Evolutionary conservation across 2,329 filamentous ascomycete species (phyloP).

Genomic region (Beauveria sp.): DNA sequence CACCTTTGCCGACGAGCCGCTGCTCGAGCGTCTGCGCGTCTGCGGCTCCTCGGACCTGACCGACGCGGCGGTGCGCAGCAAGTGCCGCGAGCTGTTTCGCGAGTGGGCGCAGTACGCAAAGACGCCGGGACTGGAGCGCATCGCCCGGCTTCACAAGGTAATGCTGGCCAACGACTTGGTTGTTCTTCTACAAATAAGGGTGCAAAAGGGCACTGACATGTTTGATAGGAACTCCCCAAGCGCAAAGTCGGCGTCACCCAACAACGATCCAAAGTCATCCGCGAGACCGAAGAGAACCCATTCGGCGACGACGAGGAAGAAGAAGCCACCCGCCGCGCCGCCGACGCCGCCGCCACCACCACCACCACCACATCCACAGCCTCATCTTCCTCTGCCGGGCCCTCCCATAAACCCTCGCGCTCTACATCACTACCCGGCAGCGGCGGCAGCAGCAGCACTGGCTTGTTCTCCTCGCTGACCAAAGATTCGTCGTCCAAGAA

Average conservation of each 20-base stretch:
- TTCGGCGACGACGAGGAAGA: constrained; percentile 61
- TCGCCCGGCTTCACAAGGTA: constrained; percentile 70
- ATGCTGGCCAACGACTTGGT: not conserved
- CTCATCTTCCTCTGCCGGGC: constrained; percentile 25
- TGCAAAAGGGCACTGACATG: not conserved
- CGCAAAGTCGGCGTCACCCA: constrained; percentile 67
- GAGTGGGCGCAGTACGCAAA: constrained; percentile 85
- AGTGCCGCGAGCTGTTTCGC: constrained; percentile 79
- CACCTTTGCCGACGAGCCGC: constrained; percentile 79
- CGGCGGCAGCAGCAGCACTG: not conserved
- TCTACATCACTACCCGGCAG: not conserved
- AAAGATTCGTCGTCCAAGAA: not conserved
- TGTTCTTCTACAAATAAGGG: too few relatives aligned
- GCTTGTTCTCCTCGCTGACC: not conserved
- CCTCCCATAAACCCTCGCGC: not conserved
- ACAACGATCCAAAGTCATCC: constrained; percentile 74
- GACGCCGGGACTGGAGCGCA: constrained; percentile 69
- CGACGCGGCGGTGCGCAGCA: constrained; percentile 77
- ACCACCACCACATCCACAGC: not conserved
- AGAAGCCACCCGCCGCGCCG: constrained; percentile 25
- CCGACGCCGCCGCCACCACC: not conserved
- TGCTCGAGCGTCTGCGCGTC: constrained; percentile 84
- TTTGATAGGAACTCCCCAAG: constrained; percentile 49
- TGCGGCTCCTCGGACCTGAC: constrained; percentile 79
- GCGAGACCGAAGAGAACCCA: constrained; percentile 69